Evolutionary conservation across 305 asterid species (phyloP).

Genomic region (Solanum chacoense): DNA sequence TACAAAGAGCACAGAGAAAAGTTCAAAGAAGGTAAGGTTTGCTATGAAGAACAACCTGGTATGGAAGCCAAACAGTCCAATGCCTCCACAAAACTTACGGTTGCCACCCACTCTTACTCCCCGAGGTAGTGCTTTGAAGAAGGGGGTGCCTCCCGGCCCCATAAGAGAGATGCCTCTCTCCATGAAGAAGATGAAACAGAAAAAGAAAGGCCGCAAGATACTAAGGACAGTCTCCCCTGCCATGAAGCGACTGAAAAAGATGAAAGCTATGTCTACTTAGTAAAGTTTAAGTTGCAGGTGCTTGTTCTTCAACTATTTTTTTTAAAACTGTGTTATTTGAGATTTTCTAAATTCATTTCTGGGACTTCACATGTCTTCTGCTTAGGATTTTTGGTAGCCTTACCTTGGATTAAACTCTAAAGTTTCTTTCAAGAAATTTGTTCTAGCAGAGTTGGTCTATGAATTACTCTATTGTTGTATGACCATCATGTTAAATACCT

Average conservation of each 20-base stretch:
- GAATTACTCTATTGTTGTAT: neutral
- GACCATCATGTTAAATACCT: neutral
- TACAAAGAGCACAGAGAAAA: slow-evolving; percentile 45
- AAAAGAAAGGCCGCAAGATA: slow-evolving; percentile 17
- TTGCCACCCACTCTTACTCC: slow-evolving; percentile 91
- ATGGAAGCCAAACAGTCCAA: slow-evolving; percentile 82
- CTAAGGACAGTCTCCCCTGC: slow-evolving; percentile 17
- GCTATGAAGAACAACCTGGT: slow-evolving; percentile 83
- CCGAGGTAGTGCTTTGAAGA: slow-evolving; percentile 89
- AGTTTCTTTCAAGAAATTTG: neutral
- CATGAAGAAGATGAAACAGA: slow-evolving; percentile 23
- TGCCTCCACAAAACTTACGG: slow-evolving; percentile 88
- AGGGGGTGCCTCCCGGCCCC: slow-evolving; percentile 92
- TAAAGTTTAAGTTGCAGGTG: neutral
- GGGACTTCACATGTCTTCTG: neutral
- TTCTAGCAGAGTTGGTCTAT: neutral
- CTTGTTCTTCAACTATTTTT: neutral
- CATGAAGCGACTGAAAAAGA: slow-evolving; percentile 11
- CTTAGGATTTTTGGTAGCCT: neutral
- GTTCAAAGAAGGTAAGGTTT: slow-evolving; percentile 84
- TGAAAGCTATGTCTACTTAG: neutral
- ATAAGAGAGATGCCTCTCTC: slow-evolving; percentile 35
- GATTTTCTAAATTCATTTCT: neutral
- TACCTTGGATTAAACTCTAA: neutral
- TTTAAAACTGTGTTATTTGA: neutral